These are phyloP conservation scores for Hibiscus tridactylites DNA, from an alignment of 345 rosid species.

Conservation along the genomic window DNA sequence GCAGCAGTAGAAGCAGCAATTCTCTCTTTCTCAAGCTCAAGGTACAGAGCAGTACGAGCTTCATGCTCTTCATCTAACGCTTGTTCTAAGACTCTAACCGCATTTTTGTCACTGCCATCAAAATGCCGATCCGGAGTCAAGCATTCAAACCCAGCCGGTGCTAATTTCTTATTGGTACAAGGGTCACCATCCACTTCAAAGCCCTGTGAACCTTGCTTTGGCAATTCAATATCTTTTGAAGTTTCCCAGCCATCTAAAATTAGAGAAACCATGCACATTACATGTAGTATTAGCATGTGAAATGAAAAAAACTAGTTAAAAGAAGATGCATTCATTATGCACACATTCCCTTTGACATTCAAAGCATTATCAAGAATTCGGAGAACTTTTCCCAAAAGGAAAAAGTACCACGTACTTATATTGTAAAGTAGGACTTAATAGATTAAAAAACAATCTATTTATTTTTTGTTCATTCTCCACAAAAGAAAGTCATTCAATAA, in stretches of 20 bases:
- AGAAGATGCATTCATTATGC: neutral
- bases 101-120: slow-evolving; percentile 16
- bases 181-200: slow-evolving; percentile 21
- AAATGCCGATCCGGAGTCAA: slow-evolving; percentile 6
- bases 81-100: slow-evolving; percentile 29
- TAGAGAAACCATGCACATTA: slow-evolving; percentile 11
- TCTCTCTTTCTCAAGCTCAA: slow-evolving; percentile 75
- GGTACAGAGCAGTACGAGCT: slow-evolving; percentile 32
- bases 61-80: slow-evolving; percentile 40
- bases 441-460: neutral
- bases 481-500: neutral
- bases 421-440: neutral
- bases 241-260: slow-evolving; percentile 30
- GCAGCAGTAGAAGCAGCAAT: slow-evolving; percentile 67
- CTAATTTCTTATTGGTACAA: slow-evolving; percentile 14
- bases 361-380: neutral
- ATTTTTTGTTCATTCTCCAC: neutral
- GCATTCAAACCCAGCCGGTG: slow-evolving; percentile 18
- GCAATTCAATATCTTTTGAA: slow-evolving; percentile 20
- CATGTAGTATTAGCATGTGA: slow-evolving; percentile 10
- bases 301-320: neutral
- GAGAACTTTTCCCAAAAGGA: neutral
- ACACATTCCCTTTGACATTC: neutral
- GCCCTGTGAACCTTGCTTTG: slow-evolving; percentile 15
- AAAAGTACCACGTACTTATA: neutral